A percentile compares a stretch with the other conserved stretches of the same genome.
phyloP scores from a whole-genome alignment of 73 alveolate genomes.

The Loxodes magnus region DNA sequence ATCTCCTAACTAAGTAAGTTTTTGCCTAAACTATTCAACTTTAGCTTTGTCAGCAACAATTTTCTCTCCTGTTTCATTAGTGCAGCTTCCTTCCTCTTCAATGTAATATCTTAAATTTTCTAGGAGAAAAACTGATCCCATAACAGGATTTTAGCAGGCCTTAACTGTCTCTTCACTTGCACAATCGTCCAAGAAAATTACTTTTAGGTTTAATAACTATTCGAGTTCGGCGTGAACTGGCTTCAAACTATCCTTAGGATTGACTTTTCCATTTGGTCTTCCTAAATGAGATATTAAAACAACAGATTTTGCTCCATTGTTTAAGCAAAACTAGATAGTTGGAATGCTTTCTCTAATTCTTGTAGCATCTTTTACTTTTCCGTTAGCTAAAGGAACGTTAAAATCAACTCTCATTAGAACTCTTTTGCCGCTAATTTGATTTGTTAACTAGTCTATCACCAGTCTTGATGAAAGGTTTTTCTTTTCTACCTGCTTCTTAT shows the following conservation, averaged over 20 bases:
- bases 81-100: conserved; percentile 66
- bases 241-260: conserved; percentile 52
- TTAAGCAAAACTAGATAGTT: conserved; percentile 64
- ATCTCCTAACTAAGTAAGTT: conserved; percentile 62
- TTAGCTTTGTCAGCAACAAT: conserved; percentile 45
- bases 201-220: conserved; percentile 32
- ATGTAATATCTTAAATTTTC: conserved; percentile 65
- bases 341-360: conserved; percentile 69
- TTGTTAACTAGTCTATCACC: not conserved
- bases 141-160: conserved; percentile 24
- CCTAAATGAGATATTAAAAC: conserved; percentile 77
- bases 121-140: conserved; percentile 41
- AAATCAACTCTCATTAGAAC: conserved; percentile 84
- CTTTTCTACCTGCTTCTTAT: not conserved
- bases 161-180: conserved; percentile 41
- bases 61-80: conserved; percentile 41
- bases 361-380: conserved; percentile 53
- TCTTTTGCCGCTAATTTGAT: conserved; percentile 62
- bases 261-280: conserved; percentile 69
- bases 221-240: conserved; percentile 53
- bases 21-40: conserved; percentile 41
- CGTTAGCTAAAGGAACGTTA: conserved; percentile 72
- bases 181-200: conserved; percentile 44
- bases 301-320: conserved; percentile 74
- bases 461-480: conserved; percentile 12